Evolutionary conservation across 345 rosid species (phyloP), one percentile per base, ranked within the genome.

Genomic region (Pelargonium nanum): DNA sequence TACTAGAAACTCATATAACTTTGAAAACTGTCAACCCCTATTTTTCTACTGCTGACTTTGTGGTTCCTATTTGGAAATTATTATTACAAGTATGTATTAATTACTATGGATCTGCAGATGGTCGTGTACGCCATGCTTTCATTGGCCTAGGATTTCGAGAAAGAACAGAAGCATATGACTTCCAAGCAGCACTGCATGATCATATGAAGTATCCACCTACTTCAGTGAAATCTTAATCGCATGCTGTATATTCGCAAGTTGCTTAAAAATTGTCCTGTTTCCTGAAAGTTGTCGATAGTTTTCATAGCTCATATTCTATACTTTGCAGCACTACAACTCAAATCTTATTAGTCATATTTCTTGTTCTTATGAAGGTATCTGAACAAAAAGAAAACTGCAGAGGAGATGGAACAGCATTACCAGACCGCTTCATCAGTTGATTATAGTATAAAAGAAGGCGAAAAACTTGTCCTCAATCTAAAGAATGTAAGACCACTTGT

Each of bases 321-420:
- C 19, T 25, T 55, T 55, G 26, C 57, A 5, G 5, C 19, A 22
- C 12, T 55, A 22, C 25, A 20, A 7, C 56, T 55, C 4, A 1
- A 24, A 59, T 32, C 26, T 52, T 63, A 30, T 55, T 1, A 25
- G 22, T 45, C 10, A 34, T 59, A 64, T 64, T 44, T 58, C 54
- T 25, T 26, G 53, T 26, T 56, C 21, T 32, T 26, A 16, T 66
- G 44, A 65, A 93, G 99, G 67, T 94, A 94, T 63, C 70, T 94
- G 77, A 81, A 94, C 85, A 94, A 94, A 76, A 94, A 94, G 84
- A 86, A 81, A 73, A 83, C 96, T 48, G 97, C 99, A 0, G 99
- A 90, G 71, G 97, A 90, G 84, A 94, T 90, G 99, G 97, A 90
- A 65, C 96, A 86, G 64, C 97, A 88, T 66, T 94, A 78, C 84